Evolutionary conservation across 164 flowering plant species (phyloP).

Genomic region (Chimonanthus praecox): DNA sequence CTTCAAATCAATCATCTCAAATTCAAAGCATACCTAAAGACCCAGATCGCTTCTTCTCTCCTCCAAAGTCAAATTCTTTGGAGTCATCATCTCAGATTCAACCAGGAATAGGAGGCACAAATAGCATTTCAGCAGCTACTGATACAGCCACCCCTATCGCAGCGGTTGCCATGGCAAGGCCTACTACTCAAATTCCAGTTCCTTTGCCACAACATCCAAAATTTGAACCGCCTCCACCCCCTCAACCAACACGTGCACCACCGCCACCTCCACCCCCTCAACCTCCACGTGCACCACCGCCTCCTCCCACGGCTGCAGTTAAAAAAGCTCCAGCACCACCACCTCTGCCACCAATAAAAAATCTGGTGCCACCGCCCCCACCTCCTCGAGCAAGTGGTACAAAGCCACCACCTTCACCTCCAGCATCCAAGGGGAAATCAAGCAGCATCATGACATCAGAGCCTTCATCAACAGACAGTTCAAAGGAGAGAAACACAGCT

Average conservation of each 20-base stretch:
- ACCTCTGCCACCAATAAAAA: slow-evolving; percentile 19
- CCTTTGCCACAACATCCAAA: background rate
- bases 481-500: slow-evolving; percentile 5
- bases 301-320: slow-evolving; percentile 10
- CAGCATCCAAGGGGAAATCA: slow-evolving; percentile 16
- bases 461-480: slow-evolving; percentile 20
- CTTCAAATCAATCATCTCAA: background rate
- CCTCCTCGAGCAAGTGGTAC: slow-evolving; percentile 23
- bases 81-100: background rate
- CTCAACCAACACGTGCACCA: background rate
- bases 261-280: background rate
- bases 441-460: slow-evolving; percentile 10
- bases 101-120: background rate
- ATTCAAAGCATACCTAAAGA: background rate
- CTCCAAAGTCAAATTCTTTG: background rate
- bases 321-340: background rate
- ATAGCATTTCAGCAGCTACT: background rate
- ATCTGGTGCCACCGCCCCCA: slow-evolving; percentile 38
- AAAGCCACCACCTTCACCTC: slow-evolving; percentile 31
- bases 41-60: background rate
- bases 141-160: no score
- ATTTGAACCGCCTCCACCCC: background rate
- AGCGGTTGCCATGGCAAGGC: background rate
- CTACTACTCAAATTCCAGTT: background rate
- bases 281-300: slow-evolving; percentile 18